Conservation (phyloP, 495 filamentous ascomycete genomes). For the Hypoxylon rickii region DNA sequence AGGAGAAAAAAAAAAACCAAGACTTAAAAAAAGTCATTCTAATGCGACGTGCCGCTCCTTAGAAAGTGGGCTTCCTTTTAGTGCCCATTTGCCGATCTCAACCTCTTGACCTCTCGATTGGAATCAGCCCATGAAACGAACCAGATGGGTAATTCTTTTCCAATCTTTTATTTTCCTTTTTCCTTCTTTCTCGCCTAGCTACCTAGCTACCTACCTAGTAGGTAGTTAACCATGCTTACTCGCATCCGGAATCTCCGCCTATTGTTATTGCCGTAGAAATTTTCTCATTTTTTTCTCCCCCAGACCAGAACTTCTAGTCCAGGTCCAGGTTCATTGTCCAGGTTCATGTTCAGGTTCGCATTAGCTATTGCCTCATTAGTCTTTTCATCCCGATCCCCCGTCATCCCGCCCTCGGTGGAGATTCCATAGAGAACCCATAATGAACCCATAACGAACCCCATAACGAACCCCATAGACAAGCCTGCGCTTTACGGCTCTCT, state of each 20-base stretch:
- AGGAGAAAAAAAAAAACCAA: too few species aligned
- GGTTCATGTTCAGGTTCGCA: constrained; percentile 5
- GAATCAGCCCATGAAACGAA: constrained; percentile 24
- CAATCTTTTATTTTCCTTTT: constrained; percentile 21
- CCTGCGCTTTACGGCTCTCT: background rate
- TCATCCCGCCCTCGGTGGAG: constrained; percentile 16
- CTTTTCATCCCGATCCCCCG: background rate
- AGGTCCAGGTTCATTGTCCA: background rate
- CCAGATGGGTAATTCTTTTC: constrained; percentile 21
- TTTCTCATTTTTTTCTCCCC: background rate
- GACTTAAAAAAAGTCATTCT: too few species aligned
- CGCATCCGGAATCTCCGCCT: background rate
- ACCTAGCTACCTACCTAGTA: too few species aligned
- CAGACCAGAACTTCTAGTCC: background rate
- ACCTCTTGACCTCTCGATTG: constrained; percentile 29
- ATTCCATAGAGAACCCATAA: too few species aligned
- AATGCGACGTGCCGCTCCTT: constrained; percentile 33
- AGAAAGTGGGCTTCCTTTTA: constrained; percentile 9
- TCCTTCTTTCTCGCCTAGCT: constrained; percentile 19
- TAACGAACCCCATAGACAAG: too few species aligned
- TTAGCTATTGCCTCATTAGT: constrained; percentile 7
- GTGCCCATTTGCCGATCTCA: constrained; percentile 26
- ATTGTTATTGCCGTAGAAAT: too few species aligned
- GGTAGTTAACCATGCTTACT: too few species aligned
- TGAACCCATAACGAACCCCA: too few species aligned